Percentiles rank a stretch among this genome's conserved stretches.
These are phyloP conservation scores for Artemisia argyi DNA, from an alignment of 129 eudicot species.

Conservation along the genomic window DNA sequence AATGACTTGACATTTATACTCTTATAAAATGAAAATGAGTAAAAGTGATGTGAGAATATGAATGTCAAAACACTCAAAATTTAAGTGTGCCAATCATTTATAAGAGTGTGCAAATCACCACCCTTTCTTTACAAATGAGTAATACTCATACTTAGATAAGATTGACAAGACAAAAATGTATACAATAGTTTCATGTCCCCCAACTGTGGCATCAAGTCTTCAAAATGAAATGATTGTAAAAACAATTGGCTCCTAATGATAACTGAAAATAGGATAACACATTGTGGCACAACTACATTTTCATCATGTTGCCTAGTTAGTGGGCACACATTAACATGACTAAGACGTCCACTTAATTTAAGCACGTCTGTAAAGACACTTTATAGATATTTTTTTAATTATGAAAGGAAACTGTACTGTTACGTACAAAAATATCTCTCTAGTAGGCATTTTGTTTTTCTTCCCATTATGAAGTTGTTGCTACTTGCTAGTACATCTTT, in stretches of 20 bases:
- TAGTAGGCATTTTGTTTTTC: background rate
- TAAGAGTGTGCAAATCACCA: no score
- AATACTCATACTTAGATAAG: background rate
- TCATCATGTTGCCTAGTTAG: conserved; percentile 29
- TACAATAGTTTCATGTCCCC: conserved; percentile 23
- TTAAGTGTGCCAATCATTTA: no score
- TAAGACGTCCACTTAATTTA: conserved; percentile 31
- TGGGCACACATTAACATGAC: conserved; percentile 32
- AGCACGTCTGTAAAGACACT: conserved; percentile 10
- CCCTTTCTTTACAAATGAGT: background rate
- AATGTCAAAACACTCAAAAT: no score
- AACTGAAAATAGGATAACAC: conserved; percentile 27
- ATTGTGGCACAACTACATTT: conserved; percentile 21
- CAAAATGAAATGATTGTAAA: conserved; percentile 36
- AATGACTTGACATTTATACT: no score
- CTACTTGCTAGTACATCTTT: no score
- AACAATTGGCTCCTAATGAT: conserved; percentile 28
- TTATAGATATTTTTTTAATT: conserved; percentile 31
- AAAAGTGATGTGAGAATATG: no score
- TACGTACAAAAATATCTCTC: conserved; percentile 1
- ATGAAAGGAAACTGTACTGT: conserved; percentile 1
- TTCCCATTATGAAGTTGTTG: background rate
- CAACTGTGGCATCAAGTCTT: conserved; percentile 26
- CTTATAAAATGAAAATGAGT: no score
- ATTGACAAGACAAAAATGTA: background rate